Conservation (phyloP, 2,329 filamentous ascomycete genomes). For the Hirsutella rhossiliensis region DNA sequence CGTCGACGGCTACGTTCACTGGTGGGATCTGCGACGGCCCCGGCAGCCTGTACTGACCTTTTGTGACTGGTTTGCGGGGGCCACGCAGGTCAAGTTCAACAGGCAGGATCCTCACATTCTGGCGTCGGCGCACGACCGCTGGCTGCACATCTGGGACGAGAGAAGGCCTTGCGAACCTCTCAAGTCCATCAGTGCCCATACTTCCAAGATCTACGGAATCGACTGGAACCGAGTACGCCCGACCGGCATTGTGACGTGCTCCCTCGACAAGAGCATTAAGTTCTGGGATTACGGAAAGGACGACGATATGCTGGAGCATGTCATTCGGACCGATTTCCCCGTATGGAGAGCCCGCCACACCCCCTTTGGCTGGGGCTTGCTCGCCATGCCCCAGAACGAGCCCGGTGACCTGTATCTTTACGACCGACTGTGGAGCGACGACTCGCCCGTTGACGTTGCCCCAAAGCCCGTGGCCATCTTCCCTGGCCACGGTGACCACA, state of each 20-base stretch:
- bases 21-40: conserved; percentile 75
- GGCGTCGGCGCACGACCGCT: conserved; percentile 82
- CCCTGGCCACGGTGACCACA: conserved; percentile 47
- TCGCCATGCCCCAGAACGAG: conserved; percentile 87
- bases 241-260: conserved; percentile 72
- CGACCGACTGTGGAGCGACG: conserved; percentile 43
- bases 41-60: conserved; percentile 66
- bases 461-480: conserved; percentile 45
- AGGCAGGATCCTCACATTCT: conserved; percentile 76
- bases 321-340: conserved; percentile 73
- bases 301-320: conserved; percentile 55
- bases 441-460: conserved; percentile 29
- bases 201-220: conserved; percentile 87
- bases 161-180: conserved; percentile 67
- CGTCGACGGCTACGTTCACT: conserved; percentile 86
- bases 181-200: conserved; percentile 75
- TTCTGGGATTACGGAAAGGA: conserved; percentile 71
- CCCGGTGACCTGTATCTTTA: conserved; percentile 80
- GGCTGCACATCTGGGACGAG: conserved; percentile 83
- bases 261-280: conserved; percentile 83
- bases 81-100: conserved; percentile 92
- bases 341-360: conserved; percentile 88
- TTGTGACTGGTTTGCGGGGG: conserved; percentile 87
- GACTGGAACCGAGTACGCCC: conserved; percentile 80
- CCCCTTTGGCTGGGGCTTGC: conserved; percentile 72